A percentile compares a stretch with the other conserved stretches of the same genome.
These are phyloP conservation scores for Solanum chiquidenum DNA, from an alignment of 257 asterid species.

Conservation along the genomic window DNA sequence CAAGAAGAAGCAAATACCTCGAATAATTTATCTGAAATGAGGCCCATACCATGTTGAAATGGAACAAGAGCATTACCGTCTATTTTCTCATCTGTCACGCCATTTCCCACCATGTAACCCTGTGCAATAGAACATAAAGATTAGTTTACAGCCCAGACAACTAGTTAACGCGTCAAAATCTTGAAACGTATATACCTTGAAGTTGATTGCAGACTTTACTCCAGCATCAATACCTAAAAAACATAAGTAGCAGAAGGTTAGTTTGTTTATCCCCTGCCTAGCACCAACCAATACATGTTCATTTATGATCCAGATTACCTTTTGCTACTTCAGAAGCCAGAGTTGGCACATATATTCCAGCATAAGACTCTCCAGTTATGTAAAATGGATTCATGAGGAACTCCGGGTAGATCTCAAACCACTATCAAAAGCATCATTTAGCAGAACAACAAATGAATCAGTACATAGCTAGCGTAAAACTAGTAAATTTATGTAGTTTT, in stretches of 20 bases:
- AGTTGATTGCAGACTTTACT: slow-evolving; percentile 52
- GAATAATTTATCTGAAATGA: slow-evolving; percentile 66
- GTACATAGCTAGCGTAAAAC: not conserved
- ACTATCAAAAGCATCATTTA: slow-evolving; percentile 34
- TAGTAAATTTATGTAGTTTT: not conserved
- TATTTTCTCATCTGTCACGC: slow-evolving; percentile 59
- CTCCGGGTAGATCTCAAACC: slow-evolving; percentile 91
- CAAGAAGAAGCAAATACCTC: slow-evolving; percentile 34
- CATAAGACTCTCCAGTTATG: slow-evolving; percentile 89
- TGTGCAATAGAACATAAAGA: slow-evolving; percentile 15
- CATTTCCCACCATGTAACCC: slow-evolving; percentile 99
- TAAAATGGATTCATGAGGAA: slow-evolving; percentile 64
- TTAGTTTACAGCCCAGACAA: not conserved
- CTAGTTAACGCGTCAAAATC: not conserved
- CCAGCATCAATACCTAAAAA: slow-evolving; percentile 66
- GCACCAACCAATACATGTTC: not conserved
- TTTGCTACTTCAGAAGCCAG: slow-evolving; percentile 70
- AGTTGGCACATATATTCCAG: slow-evolving; percentile 92
- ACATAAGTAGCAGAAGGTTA: not conserved
- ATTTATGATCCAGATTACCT: slow-evolving; percentile 30
- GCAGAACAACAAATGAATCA: not conserved
- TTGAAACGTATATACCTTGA: slow-evolving; percentile 48
- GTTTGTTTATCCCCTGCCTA: not conserved
- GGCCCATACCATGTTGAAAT: slow-evolving; percentile 94
- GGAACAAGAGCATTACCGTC: slow-evolving; percentile 96